These are phyloP conservation scores for Irpex sp. DNA, from an alignment of 1,284 basidiomycete species.

Conservation along the genomic window DNA sequence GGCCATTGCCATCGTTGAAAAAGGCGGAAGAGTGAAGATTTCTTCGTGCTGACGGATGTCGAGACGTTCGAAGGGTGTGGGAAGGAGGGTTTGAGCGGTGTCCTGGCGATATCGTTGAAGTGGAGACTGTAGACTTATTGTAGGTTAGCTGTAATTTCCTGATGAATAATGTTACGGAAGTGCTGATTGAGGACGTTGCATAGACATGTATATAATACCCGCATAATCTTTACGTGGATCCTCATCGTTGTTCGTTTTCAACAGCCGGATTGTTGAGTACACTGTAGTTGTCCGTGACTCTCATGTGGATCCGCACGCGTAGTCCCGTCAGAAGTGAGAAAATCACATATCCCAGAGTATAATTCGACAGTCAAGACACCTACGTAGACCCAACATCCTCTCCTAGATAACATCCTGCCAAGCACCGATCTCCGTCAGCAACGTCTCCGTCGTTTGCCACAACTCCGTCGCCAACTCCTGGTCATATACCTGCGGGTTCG, in stretches of 20 bases:
- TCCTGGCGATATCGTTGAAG: background rate
- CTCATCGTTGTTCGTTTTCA: too few relatives aligned
- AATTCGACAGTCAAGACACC: background rate
- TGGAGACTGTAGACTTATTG: background rate
- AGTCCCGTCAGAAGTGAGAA: too few relatives aligned
- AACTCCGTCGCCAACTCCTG: constrained; percentile 41
- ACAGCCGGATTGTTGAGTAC: too few relatives aligned
- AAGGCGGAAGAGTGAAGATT: constrained; percentile 48
- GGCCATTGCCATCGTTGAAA: constrained; percentile 57
- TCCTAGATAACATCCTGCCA: constrained; percentile 3
- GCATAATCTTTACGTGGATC: background rate
- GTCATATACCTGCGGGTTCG: constrained; percentile 28
- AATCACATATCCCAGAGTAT: background rate
- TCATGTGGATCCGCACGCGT: too few relatives aligned
- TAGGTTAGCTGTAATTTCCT: background rate
- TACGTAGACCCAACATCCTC: background rate
- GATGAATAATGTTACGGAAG: background rate
- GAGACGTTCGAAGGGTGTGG: background rate
- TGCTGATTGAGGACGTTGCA: background rate
- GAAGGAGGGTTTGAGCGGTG: background rate
- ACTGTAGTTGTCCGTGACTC: too few relatives aligned
- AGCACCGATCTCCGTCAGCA: constrained; percentile 21
- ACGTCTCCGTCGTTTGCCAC: constrained; percentile 39
- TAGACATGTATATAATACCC: background rate
- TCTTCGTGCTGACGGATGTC: constrained; percentile 43